Conservation (phyloP, 2,329 filamentous ascomycete species). For the Penicillium occitanis region DNA sequence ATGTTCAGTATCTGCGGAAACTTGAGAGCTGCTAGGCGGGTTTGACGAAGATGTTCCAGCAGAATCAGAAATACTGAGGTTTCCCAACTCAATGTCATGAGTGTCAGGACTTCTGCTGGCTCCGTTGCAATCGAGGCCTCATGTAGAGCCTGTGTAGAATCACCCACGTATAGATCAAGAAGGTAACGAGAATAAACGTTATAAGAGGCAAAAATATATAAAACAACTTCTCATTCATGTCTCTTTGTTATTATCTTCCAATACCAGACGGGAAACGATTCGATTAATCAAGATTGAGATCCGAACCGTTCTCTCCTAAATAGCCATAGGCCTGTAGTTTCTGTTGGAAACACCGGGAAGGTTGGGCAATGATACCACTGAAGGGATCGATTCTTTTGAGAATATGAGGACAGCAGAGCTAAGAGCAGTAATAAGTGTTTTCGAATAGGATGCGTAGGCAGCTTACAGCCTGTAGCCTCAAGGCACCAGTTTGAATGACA, state of each 20-base stretch:
- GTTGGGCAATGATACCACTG: too few species aligned
- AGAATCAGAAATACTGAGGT: not conserved
- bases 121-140: not conserved
- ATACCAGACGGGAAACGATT: not conserved
- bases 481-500: too few species aligned
- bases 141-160: not conserved
- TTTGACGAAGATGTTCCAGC: not conserved
- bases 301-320: not conserved
- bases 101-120: not conserved
- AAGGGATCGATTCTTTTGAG: too few species aligned
- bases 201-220: not conserved
- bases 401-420: too few species aligned
- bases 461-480: too few species aligned
- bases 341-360: too few species aligned
- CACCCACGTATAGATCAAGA: not conserved
- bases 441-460: too few species aligned
- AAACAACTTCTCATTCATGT: not conserved
- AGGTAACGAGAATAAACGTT: not conserved
- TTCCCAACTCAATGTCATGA: not conserved
- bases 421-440: too few species aligned
- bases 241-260: not conserved
- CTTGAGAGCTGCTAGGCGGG: not conserved
- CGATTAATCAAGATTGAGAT: not conserved
- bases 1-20: not conserved
- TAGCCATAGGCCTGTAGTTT: not conserved